Percentiles rank a stretch among this genome's conserved stretches.
These are phyloP conservation scores for Saccharomycopsis phalli DNA, from an alignment of 1,139 yeast genomes.

Conservation along the genomic window DNA sequence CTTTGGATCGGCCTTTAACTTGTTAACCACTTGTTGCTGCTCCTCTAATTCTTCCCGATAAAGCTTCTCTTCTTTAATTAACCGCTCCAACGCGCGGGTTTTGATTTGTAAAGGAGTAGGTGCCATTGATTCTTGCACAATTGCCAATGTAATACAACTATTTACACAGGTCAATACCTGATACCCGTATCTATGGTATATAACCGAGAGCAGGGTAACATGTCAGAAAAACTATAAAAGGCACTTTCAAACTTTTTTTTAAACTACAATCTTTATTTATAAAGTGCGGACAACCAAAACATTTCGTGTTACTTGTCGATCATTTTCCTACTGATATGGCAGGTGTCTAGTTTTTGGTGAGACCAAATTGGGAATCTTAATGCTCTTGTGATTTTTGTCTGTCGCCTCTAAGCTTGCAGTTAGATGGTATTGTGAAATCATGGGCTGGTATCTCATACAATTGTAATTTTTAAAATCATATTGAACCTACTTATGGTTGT, in stretches of 20 bases:
- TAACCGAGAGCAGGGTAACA: no score
- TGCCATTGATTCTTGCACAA: slow-evolving; percentile 38
- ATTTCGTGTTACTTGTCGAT: slow-evolving; percentile 20
- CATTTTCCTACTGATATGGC: slow-evolving; percentile 12
- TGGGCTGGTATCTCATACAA: slow-evolving; percentile 21
- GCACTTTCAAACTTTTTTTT: no score
- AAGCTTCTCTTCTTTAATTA: slow-evolving; percentile 60
- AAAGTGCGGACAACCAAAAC: slow-evolving; percentile 22
- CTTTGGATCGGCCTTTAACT: slow-evolving; percentile 29
- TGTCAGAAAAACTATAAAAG: background rate
- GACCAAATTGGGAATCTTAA: slow-evolving; percentile 19
- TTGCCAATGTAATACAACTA: no score
- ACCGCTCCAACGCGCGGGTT: slow-evolving; percentile 60
- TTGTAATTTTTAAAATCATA: background rate
- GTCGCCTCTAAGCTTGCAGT: slow-evolving; percentile 21
- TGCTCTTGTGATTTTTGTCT: slow-evolving; percentile 20
- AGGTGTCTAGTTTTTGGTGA: slow-evolving; percentile 21
- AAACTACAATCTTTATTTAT: slow-evolving; percentile 18
- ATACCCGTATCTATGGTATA: no score
- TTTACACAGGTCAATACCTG: no score
- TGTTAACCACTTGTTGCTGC: slow-evolving; percentile 44
- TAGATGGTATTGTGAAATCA: slow-evolving; percentile 20
- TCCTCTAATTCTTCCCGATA: slow-evolving; percentile 60
- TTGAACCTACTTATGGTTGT: background rate
- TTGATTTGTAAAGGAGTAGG: slow-evolving; percentile 75